Base-by-base conservation (phyloP, 305 asterid species). In the Rubia balearica region DNA sequence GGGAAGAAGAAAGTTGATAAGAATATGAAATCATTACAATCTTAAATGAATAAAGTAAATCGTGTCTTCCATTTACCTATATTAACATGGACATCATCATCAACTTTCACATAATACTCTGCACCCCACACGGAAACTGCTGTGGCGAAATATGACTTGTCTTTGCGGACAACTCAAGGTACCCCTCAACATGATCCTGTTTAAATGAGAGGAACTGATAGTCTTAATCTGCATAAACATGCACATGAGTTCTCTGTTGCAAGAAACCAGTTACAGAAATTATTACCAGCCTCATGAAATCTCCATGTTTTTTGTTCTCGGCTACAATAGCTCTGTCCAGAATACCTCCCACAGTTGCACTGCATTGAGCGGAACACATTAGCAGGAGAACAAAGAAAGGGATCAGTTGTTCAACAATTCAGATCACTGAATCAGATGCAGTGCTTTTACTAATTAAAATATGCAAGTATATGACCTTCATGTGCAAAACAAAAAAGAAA, bases 131-230 rank as follows among this genome's bases (percentile, higher is more conserved):
- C 48, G 22, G 89, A 75, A 74, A 88, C 93, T 41, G 98, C 97
- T 42, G 91, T 83, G 41, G 96, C 86, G 67, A 93, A 93, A 81
- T 90, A 93, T 45, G 85, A 61, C 85, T 84, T 24, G 98, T 93
- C 85, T 93, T 93, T 43, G 98, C 98, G 17, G 97, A 93, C 71
- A 93, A 71, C 84, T 90, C 97, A 17, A 90, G 97, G 77, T 93
- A 93, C 27, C 97, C 98, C 84, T 93, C 98, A 8, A 90, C 92
- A 67, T 93, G 98, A 73, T 90, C 90, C 98, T 93, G 81, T 71
- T 48, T 65, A 71, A 19, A 70, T 5, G 55, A 38, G 7, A 43
- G 75, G 36, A 69, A 43, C 33, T 30, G 21, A 24, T 45, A 9
- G 8, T 21, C 41, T 8, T 53, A 55, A 24, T 27, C 2, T 53